Percentiles rank a stretch among this genome's conserved stretches.
phyloP scores from a whole-genome alignment of 2,329 filamentous ascomycete genomes.

The Botrytis hyacinthi region DNA sequence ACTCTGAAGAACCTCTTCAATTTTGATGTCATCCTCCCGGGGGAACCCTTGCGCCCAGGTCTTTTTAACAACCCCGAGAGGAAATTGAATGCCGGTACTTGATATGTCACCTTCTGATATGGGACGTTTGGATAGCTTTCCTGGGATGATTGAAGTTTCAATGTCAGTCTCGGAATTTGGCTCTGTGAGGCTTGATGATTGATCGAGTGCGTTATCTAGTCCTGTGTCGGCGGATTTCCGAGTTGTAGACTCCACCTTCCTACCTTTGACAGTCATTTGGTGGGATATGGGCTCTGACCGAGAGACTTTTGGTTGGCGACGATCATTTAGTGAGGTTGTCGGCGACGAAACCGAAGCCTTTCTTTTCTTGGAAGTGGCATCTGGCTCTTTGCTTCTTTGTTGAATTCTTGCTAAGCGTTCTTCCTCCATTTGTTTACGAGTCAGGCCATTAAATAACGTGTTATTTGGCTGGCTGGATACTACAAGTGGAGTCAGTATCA shows the following conservation, averaged over 20 bases:
- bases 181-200: not conserved
- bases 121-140: not conserved
- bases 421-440: slow-evolving; percentile 82
- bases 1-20: slow-evolving; percentile 82
- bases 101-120: slow-evolving; percentile 17
- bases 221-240: not conserved
- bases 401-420: slow-evolving; percentile 67
- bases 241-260: not conserved
- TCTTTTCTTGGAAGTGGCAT: slow-evolving; percentile 30
- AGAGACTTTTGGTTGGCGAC: slow-evolving; percentile 19
- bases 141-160: not conserved
- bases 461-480: not conserved
- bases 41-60: slow-evolving; percentile 70
- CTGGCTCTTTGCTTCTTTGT: slow-evolving; percentile 50
- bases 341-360: slow-evolving; percentile 38
- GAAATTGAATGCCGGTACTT: slow-evolving; percentile 35
- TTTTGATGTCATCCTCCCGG: slow-evolving; percentile 72
- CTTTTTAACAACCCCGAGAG: slow-evolving; percentile 68
- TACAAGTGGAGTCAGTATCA: not conserved
- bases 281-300: not conserved
- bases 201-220: not conserved
- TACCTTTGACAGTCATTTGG: not conserved
- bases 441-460: slow-evolving; percentile 31
- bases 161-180: not conserved
- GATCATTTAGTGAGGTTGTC: slow-evolving; percentile 14